phyloP scores from a whole-genome alignment of 2,329 filamentous ascomycete genomes.

The Gliomastix tumulicola region DNA sequence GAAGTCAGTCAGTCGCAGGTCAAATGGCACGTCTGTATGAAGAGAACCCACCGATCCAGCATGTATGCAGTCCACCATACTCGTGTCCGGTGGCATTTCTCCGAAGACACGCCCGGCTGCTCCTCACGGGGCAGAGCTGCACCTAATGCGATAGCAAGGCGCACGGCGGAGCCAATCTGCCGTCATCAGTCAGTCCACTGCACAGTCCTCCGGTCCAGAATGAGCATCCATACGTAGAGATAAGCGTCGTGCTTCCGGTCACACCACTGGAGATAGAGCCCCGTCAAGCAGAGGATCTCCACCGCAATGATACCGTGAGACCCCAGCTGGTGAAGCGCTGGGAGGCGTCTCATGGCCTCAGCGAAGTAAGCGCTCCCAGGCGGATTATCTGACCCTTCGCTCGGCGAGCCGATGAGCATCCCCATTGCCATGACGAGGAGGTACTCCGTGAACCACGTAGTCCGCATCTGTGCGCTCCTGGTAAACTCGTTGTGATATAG shows the following conservation, averaged over 20 bases:
- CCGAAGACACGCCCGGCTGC: constrained; percentile 15
- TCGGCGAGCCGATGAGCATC: constrained; percentile 14
- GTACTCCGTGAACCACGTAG: constrained; percentile 17
- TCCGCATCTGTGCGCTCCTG: constrained; percentile 8
- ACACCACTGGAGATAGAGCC: constrained; percentile 18
- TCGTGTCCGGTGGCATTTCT: constrained; percentile 13
- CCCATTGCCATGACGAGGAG: constrained; percentile 19
- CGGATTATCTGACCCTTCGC: constrained; percentile 7
- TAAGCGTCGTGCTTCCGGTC: constrained; percentile 19
- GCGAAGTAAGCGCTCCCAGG: constrained; percentile 16
- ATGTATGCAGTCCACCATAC: constrained; percentile 22
- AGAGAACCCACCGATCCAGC: constrained; percentile 14
- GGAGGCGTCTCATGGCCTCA: constrained; percentile 14
- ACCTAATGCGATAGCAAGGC: constrained; percentile 15
- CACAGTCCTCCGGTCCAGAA: background rate
- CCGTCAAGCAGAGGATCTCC: constrained; percentile 15
- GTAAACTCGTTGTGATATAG: constrained; percentile 13
- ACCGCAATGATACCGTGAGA: constrained; percentile 15
- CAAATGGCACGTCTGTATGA: too few species aligned
- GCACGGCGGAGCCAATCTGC: constrained; percentile 15
- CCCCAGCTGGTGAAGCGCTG: constrained; percentile 14
- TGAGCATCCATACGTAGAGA: constrained; percentile 11
- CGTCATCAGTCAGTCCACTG: background rate
- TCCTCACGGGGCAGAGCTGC: constrained; percentile 14
- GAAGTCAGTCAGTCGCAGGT: background rate